Evolutionary conservation across 768 basidiomycete genomes (phyloP), one percentile per base, ranked within the genome.

Genomic region (Pulveroboletus sp.): DNA sequence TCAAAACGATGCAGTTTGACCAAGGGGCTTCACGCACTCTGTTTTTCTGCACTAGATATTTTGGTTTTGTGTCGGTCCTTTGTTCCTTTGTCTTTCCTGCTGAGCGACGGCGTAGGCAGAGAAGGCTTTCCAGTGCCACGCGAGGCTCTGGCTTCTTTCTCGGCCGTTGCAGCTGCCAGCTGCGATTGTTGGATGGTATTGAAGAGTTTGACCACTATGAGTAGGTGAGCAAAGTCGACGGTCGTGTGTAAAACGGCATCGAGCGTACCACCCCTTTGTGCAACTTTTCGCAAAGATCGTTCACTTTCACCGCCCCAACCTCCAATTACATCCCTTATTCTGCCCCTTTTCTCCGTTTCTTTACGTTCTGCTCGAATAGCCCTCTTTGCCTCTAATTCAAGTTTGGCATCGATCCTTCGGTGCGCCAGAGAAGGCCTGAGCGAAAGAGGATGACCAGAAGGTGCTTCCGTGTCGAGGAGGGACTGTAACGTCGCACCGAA

Each of bases 281-380:
- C 95, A 67, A 79, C 90, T 75, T 87, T 97, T 65, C 78, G 81
- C 60, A 83, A 72, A 50, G 77, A 85, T 67, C 80, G 79, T 72
- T 85, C 91, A 68, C 79, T 81, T 67, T 89, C 87, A 12, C 79
- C 86, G 25, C 88, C 94, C 94, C 93, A 97, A 35, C 91, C 92
- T 49, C 84, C 90, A 63, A 88, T 90, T 14, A 82, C 80, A 64
- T 87, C 84, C 34, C 71, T 77, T 55, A 87, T 76, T 48, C 81
- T 72, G 12, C 80, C 80, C 53, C 73, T 81, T 54, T 88, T 87
- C 54, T 88, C 86, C 55, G 76, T 85, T 52, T 84, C 86, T 62
- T 82, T 87, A 66, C 75, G 81, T 59, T 88, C 89, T 21, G 79
- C 70, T 43, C 80, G 82, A 25, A 92, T 75, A 14, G 81, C 76